Conservation (phyloP, 2,329 filamentous ascomycete genomes). For the Rutstroemia sp. region DNA sequence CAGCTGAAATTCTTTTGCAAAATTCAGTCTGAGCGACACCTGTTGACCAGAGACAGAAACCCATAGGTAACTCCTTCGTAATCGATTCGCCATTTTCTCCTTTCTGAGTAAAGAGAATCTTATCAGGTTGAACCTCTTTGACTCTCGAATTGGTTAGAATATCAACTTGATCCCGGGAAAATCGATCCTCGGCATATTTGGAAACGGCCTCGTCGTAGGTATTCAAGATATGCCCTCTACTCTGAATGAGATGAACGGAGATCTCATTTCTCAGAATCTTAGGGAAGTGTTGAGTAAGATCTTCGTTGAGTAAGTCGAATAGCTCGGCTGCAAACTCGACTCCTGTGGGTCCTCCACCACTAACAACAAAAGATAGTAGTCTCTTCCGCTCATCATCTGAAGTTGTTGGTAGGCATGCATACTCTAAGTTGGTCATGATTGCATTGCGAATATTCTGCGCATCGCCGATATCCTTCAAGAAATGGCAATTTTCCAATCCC, state of each 20-base stretch:
- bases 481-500: slow-evolving; percentile 86
- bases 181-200: slow-evolving; percentile 83
- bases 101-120: slow-evolving; percentile 84
- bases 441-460: slow-evolving; percentile 83
- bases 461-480: slow-evolving; percentile 92
- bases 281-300: slow-evolving; percentile 76
- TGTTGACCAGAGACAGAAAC: slow-evolving; percentile 96
- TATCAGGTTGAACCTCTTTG: slow-evolving; percentile 76
- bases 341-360: slow-evolving; percentile 89
- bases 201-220: slow-evolving; percentile 96
- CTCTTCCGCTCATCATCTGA: slow-evolving; percentile 78
- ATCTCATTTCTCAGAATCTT: slow-evolving; percentile 92
- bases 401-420: slow-evolving; percentile 88
- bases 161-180: slow-evolving; percentile 84
- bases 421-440: slow-evolving; percentile 82
- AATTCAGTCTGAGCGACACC: slow-evolving; percentile 84
- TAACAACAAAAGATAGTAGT: slow-evolving; percentile 90
- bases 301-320: slow-evolving; percentile 93
- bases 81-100: slow-evolving; percentile 62
- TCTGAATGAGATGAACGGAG: slow-evolving; percentile 94
- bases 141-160: slow-evolving; percentile 91
- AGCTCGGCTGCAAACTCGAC: slow-evolving; percentile 97
- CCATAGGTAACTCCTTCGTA: slow-evolving; percentile 91
- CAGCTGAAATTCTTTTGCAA: slow-evolving; percentile 66
- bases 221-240: slow-evolving; percentile 89